Evolutionary conservation across 129 eudicot species (phyloP).

Genomic region (Centrapalus pauciflorus): DNA sequence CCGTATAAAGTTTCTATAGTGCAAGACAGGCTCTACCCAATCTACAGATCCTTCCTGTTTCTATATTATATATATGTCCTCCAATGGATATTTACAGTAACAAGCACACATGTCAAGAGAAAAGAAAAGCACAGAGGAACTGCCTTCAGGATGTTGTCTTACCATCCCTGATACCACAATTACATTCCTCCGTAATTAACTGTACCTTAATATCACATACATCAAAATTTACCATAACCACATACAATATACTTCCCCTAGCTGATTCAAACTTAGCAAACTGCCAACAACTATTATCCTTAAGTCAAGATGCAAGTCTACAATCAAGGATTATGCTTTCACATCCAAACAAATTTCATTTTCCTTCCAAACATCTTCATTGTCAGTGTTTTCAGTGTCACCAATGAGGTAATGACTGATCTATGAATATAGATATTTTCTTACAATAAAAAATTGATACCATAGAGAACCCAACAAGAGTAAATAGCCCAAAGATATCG

Average conservation of each 20-base stretch:
- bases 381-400: background rate
- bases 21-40: background rate
- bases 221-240: background rate
- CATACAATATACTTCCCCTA: background rate
- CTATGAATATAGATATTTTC: background rate
- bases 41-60: background rate
- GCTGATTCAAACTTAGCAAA: background rate
- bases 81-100: background rate
- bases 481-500: background rate
- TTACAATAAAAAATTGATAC: background rate
- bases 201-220: background rate
- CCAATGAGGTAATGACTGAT: no score
- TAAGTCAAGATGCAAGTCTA: background rate
- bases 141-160: background rate
- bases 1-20: background rate
- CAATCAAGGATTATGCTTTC: background rate
- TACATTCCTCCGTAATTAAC: background rate
- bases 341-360: background rate
- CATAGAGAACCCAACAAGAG: background rate
- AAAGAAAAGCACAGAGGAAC: background rate
- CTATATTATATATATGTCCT: background rate
- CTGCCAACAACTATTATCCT: background rate
- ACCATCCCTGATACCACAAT: background rate
- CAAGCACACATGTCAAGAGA: background rate
- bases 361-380: background rate